Base-by-base conservation (phyloP, 176 grass and related monocot species). In the Eleusine coracana region DNA sequence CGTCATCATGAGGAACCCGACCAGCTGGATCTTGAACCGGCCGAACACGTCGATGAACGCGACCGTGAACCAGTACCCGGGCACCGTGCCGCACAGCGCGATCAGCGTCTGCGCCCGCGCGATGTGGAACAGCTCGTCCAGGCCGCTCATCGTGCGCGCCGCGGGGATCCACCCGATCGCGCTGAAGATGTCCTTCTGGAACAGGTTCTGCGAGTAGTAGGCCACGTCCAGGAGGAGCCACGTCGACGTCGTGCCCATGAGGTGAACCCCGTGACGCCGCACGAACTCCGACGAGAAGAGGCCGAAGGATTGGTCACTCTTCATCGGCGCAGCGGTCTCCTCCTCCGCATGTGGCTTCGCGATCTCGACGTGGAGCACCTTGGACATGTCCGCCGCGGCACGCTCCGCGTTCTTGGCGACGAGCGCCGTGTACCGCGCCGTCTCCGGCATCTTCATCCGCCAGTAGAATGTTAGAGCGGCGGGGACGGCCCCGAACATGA, bases 381-480 rank as follows among this genome's bases (percentile, higher is more conserved):
- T 90, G 66, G 88, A 79, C 87, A 85, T 89, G 82, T 89, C 87
- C 6, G 87, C 76, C 2, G 88, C 83, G 28, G 88, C 88, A 27
- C 85, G 85, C 9, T 91, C 75, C 2, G 89, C 80, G 70, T 91
- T 71, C 76, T 38, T 39, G 80, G 89, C 85, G 0, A 91, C 25
- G 36, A 91, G 77, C 64, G 89, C 89, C 55, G 89, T 91, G 89
- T 91, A 87, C 20, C 89, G 85, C 66, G 89, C 55, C 46, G 89
- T 91, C 77, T 91, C 89, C 1, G 89, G 89, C 89, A 91, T 87
- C 85, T 81, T 87, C 80, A 87, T 80, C 16, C 89, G 85, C 70
- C 70, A 91, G 80, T 91, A 91, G 89, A 87, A 91, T 13, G 88
- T 82, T 12, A 91, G 68, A 41, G 69, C 74, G 1, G 89, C 85